Conservation (phyloP, 371 early-diverging fungal genomes). For the Mortierella sp. region DNA sequence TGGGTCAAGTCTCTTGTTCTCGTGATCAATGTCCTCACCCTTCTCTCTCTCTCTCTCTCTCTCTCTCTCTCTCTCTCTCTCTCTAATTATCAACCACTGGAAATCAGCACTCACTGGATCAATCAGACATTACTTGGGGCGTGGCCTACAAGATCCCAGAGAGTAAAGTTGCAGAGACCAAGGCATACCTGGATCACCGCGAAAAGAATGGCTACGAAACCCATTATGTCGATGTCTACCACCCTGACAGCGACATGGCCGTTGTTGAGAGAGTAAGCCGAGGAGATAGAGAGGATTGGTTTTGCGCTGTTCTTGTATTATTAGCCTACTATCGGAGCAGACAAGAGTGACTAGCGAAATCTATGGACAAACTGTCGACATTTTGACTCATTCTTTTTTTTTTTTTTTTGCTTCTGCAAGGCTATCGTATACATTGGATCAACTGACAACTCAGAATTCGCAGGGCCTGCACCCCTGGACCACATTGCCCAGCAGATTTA, state of each 20-base stretch:
- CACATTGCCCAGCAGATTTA: constrained; percentile 80
- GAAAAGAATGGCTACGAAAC: constrained; percentile 92
- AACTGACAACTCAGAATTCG: constrained; percentile 82
- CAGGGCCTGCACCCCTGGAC: constrained; percentile 79
- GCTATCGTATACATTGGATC: constrained; percentile 89
- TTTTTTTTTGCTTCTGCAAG: constrained; percentile 36
- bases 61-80: not conserved
- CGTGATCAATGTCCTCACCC: not conserved
- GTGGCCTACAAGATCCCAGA: constrained; percentile 85
- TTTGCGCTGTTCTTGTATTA: too few relatives aligned
- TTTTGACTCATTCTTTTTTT: not conserved
- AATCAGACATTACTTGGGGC: constrained; percentile 83
- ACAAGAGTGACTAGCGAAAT: too few relatives aligned
- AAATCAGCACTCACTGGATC: constrained; percentile 58
- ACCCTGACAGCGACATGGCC: constrained; percentile 56
- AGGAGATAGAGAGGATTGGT: too few relatives aligned
- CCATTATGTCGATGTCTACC: constrained; percentile 76
- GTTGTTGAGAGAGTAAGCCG: constrained; percentile 61
- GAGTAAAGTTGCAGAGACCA: constrained; percentile 70
- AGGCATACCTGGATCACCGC: constrained; percentile 83
- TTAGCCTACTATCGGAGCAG: too few relatives aligned
- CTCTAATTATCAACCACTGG: not conserved
- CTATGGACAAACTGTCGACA: too few relatives aligned
- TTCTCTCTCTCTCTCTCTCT: not conserved
- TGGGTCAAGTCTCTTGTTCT: not conserved